Conservation (phyloP, 257 asterid genomes). For the Plantago elongata region DNA sequence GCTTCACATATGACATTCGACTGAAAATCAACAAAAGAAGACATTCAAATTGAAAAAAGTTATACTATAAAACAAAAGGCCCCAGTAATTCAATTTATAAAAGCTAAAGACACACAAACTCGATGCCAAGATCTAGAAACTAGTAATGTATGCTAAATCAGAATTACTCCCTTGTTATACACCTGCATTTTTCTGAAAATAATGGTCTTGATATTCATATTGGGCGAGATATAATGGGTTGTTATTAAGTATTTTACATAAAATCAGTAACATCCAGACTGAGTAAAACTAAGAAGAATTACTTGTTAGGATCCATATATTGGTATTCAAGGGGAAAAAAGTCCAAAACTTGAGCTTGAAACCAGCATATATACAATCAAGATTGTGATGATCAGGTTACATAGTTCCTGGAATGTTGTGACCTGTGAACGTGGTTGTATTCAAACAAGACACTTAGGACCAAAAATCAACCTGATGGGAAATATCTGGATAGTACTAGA, state of each 20-base stretch:
- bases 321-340: background rate
- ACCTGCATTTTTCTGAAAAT: slow-evolving; percentile 10
- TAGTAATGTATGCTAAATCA: slow-evolving; percentile 3
- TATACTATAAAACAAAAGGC: slow-evolving; percentile 4
- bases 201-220: background rate
- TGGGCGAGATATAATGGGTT: background rate
- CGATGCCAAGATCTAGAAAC: slow-evolving; percentile 5
- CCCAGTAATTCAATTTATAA: background rate
- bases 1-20: slow-evolving; percentile 1
- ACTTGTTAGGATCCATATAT: background rate
- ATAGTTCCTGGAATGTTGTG: slow-evolving; percentile 9
- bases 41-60: background rate
- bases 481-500: too few relatives aligned
- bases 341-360: background rate
- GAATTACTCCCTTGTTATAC: slow-evolving; percentile 1
- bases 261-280: background rate
- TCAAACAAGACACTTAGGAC: too few relatives aligned
- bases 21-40: too few relatives aligned
- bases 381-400: slow-evolving; percentile 5
- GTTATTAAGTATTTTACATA: background rate
- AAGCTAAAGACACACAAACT: background rate
- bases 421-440: background rate
- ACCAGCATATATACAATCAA: background rate
- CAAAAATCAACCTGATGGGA: too few relatives aligned
- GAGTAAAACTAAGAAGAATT: background rate